Conservation (phyloP, 2,329 filamentous ascomycete species). For the Leptographium flavum region DNA sequence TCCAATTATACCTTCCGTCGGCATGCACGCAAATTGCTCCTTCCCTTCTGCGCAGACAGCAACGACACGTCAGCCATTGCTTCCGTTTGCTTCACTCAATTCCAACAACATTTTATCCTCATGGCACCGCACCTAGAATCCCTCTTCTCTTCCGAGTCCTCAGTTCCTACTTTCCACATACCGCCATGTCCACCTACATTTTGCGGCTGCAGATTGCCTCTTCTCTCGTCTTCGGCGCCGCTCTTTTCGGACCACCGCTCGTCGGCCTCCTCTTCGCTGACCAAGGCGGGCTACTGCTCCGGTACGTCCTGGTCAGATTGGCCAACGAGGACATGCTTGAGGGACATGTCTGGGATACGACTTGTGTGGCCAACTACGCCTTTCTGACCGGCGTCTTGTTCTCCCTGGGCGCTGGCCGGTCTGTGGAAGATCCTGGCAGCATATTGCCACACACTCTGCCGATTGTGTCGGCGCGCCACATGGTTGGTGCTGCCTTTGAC, state of each 20-base stretch:
- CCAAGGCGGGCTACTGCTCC: background rate
- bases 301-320: background rate
- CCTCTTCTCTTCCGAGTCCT: no score
- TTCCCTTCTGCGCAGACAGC: no score
- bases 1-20: no score
- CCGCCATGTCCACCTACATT: no score
- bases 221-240: background rate
- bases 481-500: constrained; percentile 5
- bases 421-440: no score
- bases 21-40: no score
- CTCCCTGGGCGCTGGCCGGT: background rate
- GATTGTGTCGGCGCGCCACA: background rate
- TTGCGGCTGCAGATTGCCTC: no score
- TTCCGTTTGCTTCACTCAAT: no score
- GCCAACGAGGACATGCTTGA: background rate
- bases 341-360: background rate
- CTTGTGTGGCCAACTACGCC: constrained; percentile 5
- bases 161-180: no score
- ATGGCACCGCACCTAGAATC: no score
- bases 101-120: no score
- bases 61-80: no score
- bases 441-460: background rate
- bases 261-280: background rate
- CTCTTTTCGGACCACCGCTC: background rate
- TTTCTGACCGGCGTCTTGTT: constrained; percentile 4